Evolutionary conservation across 352 stramenopile genomes (phyloP).

Genomic region (Achlya hypogyna): DNA sequence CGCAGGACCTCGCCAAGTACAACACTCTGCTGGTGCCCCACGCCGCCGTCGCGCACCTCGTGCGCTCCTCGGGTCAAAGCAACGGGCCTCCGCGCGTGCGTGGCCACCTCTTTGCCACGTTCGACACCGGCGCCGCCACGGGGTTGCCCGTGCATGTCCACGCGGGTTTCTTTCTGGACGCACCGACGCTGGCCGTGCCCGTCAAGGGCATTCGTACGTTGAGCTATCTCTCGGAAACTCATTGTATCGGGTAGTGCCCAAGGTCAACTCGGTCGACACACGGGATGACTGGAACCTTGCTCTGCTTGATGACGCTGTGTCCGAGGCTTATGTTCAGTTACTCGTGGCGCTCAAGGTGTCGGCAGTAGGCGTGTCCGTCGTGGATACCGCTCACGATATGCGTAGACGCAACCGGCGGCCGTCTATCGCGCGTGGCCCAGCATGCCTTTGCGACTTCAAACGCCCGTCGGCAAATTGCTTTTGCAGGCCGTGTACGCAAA

Average conservation of each 20-base stretch:
- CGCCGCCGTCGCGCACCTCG: slow-evolving; percentile 49
- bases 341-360: slow-evolving; percentile 38
- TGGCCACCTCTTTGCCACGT: slow-evolving; percentile 56
- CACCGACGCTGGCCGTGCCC: background rate
- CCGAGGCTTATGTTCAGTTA: slow-evolving; percentile 56
- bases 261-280: background rate
- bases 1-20: slow-evolving; percentile 60
- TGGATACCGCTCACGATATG: background rate
- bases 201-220: background rate
- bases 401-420: slow-evolving; percentile 25
- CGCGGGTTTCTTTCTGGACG: slow-evolving; percentile 36
- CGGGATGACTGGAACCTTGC: slow-evolving; percentile 44
- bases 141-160: slow-evolving; percentile 65
- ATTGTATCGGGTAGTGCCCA: background rate
- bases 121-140: slow-evolving; percentile 36
- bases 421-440: slow-evolving; percentile 63
- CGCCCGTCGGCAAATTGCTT: slow-evolving; percentile 32
- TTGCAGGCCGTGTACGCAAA: slow-evolving; percentile 37
- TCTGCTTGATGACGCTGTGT: slow-evolving; percentile 52
- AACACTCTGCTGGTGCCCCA: slow-evolving; percentile 53
- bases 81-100: slow-evolving; percentile 29
- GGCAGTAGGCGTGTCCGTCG: too few species aligned
- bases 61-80: slow-evolving; percentile 31
- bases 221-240: too few species aligned
- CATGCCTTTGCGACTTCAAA: slow-evolving; percentile 29